Evolutionary conservation across 192 early-diverging fungal species (phyloP).

Genomic region (Backusella macrospora): DNA sequence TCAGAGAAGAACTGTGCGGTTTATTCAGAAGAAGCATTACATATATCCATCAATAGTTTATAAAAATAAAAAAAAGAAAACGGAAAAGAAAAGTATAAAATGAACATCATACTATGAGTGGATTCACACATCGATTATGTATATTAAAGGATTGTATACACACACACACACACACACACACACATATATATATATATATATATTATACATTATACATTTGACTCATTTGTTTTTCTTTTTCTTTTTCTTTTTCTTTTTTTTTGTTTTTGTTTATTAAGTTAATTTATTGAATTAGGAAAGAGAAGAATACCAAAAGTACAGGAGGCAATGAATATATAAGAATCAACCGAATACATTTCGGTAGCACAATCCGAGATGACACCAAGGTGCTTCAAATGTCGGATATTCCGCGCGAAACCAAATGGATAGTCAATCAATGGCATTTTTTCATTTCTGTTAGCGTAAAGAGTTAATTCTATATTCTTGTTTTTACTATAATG

Average conservation of each 20-base stretch:
- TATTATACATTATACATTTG: no score
- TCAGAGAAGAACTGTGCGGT: slow-evolving; percentile 75
- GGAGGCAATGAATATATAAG: not conserved
- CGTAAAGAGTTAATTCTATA: not conserved
- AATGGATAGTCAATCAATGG: not conserved
- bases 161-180: no score
- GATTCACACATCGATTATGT: no score
- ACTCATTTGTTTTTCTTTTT: no score
- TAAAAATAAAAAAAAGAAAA: slow-evolving; percentile 29
- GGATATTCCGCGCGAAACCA: not conserved
- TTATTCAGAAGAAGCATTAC: slow-evolving; percentile 78
- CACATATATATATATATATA: no score
- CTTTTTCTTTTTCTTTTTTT: no score
- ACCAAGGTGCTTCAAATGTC: not conserved
- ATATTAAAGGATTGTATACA: no score
- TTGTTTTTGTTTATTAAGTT: no score
- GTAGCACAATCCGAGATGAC: not conserved
- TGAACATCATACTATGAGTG: no score
- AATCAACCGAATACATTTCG: not conserved
- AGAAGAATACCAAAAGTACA: slow-evolving; percentile 5
- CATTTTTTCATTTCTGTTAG: not conserved
- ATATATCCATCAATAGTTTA: slow-evolving; percentile 71
- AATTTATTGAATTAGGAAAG: not conserved
- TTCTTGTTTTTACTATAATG: not conserved
- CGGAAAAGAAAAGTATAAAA: no score